phyloP scores from a whole-genome alignment of 768 basidiomycete genomes.

The Harrya chromipes region DNA sequence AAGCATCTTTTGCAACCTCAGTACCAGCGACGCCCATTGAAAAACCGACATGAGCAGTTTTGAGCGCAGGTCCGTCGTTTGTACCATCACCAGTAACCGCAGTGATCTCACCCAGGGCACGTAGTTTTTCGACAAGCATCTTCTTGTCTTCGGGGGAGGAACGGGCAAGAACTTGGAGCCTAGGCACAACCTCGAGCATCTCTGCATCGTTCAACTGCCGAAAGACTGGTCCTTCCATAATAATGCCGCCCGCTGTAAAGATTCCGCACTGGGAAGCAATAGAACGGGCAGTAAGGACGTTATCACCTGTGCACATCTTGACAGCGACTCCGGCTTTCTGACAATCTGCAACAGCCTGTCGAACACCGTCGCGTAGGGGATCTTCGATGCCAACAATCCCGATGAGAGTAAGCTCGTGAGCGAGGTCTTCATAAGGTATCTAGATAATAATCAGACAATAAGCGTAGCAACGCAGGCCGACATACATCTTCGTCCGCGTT shows the following conservation, averaged over 20 bases:
- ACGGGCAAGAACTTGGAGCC: slow-evolving; percentile 93
- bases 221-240: slow-evolving; percentile 98
- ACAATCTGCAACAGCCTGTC: slow-evolving; percentile 84
- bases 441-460: slow-evolving; percentile 27
- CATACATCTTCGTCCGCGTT: slow-evolving; percentile 54
- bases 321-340: slow-evolving; percentile 85
- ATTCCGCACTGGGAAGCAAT: slow-evolving; percentile 97
- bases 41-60: slow-evolving; percentile 95
- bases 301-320: slow-evolving; percentile 99
- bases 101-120: slow-evolving; percentile 83
- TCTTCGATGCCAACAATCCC: slow-evolving; percentile 96
- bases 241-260: slow-evolving; percentile 87
- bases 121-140: slow-evolving; percentile 84
- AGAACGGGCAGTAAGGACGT: slow-evolving; percentile 91
- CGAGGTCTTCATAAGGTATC: slow-evolving; percentile 69
- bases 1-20: slow-evolving; percentile 98
- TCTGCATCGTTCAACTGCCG: slow-evolving; percentile 69
- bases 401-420: slow-evolving; percentile 75
- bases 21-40: slow-evolving; percentile 97
- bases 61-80: slow-evolving; percentile 95
- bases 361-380: slow-evolving; percentile 87
- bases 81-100: slow-evolving; percentile 98
- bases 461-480: background rate
- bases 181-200: slow-evolving; percentile 80
- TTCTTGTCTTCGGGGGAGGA: slow-evolving; percentile 98